Evolutionary conservation across 305 asterid species (phyloP).

Genomic region (Fraxinus velutina): DNA sequence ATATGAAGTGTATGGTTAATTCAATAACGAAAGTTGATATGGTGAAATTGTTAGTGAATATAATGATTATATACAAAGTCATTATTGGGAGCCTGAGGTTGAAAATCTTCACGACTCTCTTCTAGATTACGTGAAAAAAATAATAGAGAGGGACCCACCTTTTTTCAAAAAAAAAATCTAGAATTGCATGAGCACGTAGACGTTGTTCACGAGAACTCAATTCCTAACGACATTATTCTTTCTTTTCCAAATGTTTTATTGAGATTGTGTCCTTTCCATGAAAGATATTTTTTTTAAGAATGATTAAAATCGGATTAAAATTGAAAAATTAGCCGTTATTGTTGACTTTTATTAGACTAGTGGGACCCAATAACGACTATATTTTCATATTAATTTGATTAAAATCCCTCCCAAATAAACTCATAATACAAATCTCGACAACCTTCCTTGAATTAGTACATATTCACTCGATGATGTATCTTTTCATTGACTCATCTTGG

Average conservation of each 20-base stretch:
- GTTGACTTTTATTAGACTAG: too few species aligned
- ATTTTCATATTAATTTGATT: too few species aligned
- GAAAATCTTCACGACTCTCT: constrained; percentile 23
- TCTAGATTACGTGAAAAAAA: constrained; percentile 27
- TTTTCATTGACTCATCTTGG: neutral
- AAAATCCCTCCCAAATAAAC: too few species aligned
- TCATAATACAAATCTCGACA: neutral
- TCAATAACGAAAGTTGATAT: neutral
- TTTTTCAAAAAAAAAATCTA: constrained; percentile 20
- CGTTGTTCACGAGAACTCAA: neutral
- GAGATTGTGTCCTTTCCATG: neutral
- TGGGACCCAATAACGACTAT: too few species aligned
- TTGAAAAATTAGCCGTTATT: too few species aligned
- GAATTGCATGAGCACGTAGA: constrained; percentile 21
- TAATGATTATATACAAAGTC: constrained; percentile 26
- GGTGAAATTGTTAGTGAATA: constrained; percentile 20
- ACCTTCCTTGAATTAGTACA: neutral
- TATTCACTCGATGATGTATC: neutral
- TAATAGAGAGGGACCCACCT: neutral
- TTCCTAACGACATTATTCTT: neutral
- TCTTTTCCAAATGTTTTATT: neutral
- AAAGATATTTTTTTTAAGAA: neutral
- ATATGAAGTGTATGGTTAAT: neutral
- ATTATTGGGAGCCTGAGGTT: constrained; percentile 31
- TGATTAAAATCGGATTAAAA: too few species aligned